Percentiles rank a stretch among this genome's conserved stretches.
Conservation (phyloP, 768 basidiomycete genomes). For the Rubroboletus satanas region DNA sequence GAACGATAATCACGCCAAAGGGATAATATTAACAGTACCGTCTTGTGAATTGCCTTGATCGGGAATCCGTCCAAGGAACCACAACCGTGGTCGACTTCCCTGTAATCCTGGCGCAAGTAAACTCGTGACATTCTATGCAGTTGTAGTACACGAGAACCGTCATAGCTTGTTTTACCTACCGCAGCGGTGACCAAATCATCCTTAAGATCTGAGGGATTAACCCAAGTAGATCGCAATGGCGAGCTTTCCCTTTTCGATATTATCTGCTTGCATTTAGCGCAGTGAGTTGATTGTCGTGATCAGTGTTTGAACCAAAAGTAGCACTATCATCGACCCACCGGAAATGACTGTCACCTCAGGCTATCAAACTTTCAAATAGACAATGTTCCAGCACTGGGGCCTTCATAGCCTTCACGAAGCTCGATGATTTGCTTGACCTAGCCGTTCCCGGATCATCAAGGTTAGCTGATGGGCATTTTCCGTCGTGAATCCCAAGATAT, state of each 20-base stretch:
- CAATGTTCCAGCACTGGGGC: too few species aligned
- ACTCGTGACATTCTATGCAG: too few species aligned
- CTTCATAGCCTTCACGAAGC: too few species aligned
- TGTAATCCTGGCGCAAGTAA: background rate
- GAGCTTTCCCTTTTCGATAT: background rate
- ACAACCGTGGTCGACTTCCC: background rate
- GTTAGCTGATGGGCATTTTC: too few species aligned
- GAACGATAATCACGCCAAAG: background rate
- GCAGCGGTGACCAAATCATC: background rate
- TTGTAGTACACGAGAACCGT: too few species aligned
- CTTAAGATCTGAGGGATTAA: background rate
- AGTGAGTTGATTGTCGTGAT: too few species aligned
- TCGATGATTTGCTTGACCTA: too few species aligned
- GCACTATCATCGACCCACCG: background rate
- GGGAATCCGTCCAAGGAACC: background rate
- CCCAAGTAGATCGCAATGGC: background rate
- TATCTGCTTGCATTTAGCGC: background rate
- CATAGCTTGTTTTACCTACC: background rate
- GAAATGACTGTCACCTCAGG: too few species aligned
- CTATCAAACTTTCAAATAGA: too few species aligned
- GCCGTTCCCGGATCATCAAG: too few species aligned
- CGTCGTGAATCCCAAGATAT: too few species aligned
- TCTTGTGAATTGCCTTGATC: too few species aligned
- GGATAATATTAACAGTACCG: background rate
- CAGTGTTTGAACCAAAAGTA: background rate